Conservation (phyloP, 2,329 filamentous ascomycete genomes). For the Aspergillus felis region DNA sequence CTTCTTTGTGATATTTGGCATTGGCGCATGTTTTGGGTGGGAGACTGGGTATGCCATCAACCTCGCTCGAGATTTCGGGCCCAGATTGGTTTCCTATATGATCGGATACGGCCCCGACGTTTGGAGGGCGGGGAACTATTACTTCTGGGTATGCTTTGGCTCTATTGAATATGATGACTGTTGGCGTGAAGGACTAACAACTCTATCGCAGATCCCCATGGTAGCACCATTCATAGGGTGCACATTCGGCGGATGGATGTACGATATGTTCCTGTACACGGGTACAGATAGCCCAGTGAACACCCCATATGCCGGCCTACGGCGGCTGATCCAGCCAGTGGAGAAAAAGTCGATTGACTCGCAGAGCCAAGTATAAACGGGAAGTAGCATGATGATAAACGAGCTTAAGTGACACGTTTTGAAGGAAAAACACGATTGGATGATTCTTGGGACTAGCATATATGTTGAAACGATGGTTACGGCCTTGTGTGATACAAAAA, state of each 20-base stretch:
- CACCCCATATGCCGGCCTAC: slow-evolving; percentile 61
- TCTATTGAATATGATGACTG: background rate
- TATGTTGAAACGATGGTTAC: background rate
- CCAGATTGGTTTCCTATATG: slow-evolving; percentile 62
- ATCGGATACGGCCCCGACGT: slow-evolving; percentile 66
- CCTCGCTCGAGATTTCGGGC: slow-evolving; percentile 67
- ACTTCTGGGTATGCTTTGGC: slow-evolving; percentile 59
- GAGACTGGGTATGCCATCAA: slow-evolving; percentile 75
- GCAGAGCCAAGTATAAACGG: slow-evolving; percentile 3
- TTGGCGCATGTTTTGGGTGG: slow-evolving; percentile 71
- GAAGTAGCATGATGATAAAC: slow-evolving; percentile 1
- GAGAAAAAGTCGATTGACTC: slow-evolving; percentile 57
- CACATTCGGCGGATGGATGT: slow-evolving; percentile 61
- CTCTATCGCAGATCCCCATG: slow-evolving; percentile 58
- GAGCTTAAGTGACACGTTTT: background rate
- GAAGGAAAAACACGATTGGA: background rate
- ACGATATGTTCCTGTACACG: slow-evolving; percentile 66
- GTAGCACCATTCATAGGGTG: slow-evolving; percentile 65
- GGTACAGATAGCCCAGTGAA: slow-evolving; percentile 65
- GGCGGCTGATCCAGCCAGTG: slow-evolving; percentile 42
- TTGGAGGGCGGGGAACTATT: slow-evolving; percentile 64
- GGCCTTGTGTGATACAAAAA: background rate
- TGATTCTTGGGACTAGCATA: background rate
- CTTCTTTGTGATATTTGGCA: slow-evolving; percentile 70
- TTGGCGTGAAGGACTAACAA: slow-evolving; percentile 2